These are phyloP conservation scores for Ustilago esculenta DNA, from an alignment of 1,284 basidiomycete genomes.

Conservation along the genomic window DNA sequence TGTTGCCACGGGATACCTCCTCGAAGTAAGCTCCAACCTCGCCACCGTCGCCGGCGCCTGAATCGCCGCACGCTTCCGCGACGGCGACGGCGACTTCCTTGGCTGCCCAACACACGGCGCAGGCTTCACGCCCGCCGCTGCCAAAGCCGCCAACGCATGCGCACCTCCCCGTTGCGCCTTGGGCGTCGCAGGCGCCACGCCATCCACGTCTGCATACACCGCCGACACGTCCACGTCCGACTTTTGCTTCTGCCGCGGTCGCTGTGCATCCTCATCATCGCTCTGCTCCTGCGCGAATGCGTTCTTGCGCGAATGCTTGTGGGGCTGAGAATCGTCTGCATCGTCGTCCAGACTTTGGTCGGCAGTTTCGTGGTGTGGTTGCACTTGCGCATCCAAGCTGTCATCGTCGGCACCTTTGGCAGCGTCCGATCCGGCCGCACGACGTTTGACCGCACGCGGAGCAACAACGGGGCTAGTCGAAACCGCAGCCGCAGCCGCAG, in stretches of 20 bases:
- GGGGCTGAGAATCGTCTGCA: conserved; percentile 7
- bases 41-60: conserved; percentile 40
- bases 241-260: conserved; percentile 30
- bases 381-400: conserved; percentile 11
- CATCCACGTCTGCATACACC: neutral
- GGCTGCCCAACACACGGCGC: conserved; percentile 65
- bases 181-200: conserved; percentile 22
- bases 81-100: conserved; percentile 61
- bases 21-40: conserved; percentile 24
- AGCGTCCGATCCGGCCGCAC: conserved; percentile 18
- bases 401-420: conserved; percentile 14
- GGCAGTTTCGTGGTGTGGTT: conserved; percentile 4
- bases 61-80: conserved; percentile 53
- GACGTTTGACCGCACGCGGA: conserved; percentile 18
- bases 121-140: conserved; percentile 53
- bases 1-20: conserved; percentile 18
- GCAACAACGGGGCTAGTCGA: no score
- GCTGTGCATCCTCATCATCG: conserved; percentile 11
- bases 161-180: conserved; percentile 14
- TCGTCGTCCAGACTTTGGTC: conserved; percentile 13
- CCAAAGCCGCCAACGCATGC: conserved; percentile 9
- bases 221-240: neutral
- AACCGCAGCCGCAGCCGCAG: conserved; percentile 1
- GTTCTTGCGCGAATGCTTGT: conserved; percentile 10
- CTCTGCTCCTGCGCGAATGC: conserved; percentile 3